A percentile compares a stretch with the other conserved stretches of the same genome.
Conservation (phyloP, 306 rosid species). For the Lablab purpureus region DNA sequence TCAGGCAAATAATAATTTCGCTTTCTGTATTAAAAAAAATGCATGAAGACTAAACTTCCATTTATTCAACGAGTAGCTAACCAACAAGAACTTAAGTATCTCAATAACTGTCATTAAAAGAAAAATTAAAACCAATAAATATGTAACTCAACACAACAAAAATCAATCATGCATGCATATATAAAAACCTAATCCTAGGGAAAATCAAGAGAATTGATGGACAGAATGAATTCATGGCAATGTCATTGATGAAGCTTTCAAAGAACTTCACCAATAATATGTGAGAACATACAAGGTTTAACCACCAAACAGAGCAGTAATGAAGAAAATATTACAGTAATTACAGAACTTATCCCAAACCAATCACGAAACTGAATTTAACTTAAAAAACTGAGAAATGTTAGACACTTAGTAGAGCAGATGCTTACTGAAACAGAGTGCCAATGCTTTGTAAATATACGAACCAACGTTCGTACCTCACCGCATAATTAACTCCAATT, state of each 20-base stretch:
- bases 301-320: no score
- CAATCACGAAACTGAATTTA: neutral
- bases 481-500: neutral
- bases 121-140: no score
- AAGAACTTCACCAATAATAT: neutral
- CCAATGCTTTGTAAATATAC: slow-evolving; percentile 50
- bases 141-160: no score
- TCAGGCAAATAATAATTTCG: no score
- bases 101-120: no score
- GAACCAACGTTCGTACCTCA: slow-evolving; percentile 12
- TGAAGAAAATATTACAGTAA: no score
- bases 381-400: neutral
- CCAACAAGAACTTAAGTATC: no score
- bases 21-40: no score
- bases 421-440: slow-evolving; percentile 57
- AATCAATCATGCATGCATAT: no score
- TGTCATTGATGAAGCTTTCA: neutral
- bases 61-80: no score
- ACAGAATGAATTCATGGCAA: neutral
- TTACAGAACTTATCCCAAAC: neutral
- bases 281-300: neutral
- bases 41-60: no score
- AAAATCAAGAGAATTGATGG: neutral
- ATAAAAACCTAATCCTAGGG: no score
- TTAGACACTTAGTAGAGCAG: slow-evolving; percentile 25